phyloP scores from a whole-genome alignment of 768 basidiomycete species.

The Suillus lakei region DNA sequence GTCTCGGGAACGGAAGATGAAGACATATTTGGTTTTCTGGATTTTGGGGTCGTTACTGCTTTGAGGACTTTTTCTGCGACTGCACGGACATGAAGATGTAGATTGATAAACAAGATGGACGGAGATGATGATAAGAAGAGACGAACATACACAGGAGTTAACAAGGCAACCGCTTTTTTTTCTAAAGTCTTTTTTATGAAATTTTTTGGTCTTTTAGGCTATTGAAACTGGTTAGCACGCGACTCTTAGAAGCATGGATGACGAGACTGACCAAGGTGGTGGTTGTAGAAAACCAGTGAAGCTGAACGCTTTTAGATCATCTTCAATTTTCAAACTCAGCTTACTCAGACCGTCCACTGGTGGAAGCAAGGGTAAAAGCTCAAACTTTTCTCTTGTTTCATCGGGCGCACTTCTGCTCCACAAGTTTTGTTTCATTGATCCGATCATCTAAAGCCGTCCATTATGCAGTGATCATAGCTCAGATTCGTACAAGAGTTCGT shows the following conservation, averaged over 20 bases:
- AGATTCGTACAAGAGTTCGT: constrained; percentile 1
- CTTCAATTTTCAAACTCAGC: constrained; percentile 49
- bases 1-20: constrained; percentile 59
- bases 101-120: constrained; percentile 22
- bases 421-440: background rate
- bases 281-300: constrained; percentile 55
- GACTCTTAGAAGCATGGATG: constrained; percentile 20
- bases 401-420: background rate
- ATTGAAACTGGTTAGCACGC: constrained; percentile 25
- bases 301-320: constrained; percentile 22
- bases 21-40: constrained; percentile 62
- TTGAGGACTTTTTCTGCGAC: constrained; percentile 83
- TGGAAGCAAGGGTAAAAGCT: background rate
- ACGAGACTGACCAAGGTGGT: constrained; percentile 64
- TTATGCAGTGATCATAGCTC: constrained; percentile 1
- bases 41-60: constrained; percentile 89
- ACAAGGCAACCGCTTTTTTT: constrained; percentile 81
- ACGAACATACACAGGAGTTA: constrained; percentile 65
- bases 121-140: constrained; percentile 18
- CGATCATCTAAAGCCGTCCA: background rate
- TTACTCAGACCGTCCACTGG: background rate
- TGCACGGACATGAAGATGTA: constrained; percentile 29
- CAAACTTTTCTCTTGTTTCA: background rate
- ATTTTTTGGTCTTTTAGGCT: constrained; percentile 64
- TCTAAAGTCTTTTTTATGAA: constrained; percentile 69